Evolutionary conservation across 768 basidiomycete genomes (phyloP), one percentile per base, ranked within the genome.

Genomic region (Mycena vulgaris): DNA sequence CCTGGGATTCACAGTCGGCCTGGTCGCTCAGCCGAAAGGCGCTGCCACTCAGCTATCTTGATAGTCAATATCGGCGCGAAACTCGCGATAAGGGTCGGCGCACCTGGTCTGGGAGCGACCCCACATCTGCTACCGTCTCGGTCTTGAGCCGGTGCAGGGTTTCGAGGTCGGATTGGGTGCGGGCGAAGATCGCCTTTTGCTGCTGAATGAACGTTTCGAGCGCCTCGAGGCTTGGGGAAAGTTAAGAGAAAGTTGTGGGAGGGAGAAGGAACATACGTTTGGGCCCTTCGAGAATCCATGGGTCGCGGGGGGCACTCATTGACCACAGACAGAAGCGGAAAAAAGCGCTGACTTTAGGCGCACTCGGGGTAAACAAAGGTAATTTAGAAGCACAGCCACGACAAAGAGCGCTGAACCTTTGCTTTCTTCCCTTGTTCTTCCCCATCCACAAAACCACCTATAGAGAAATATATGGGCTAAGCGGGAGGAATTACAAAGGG

Each of bases 141-240:
- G 73, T 78, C 68, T 82, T 86, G 35, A 91, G 81, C 45, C 76
- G 76, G 53, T 83, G 83, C 25, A 95, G 83, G 25, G 84, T 81
- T 58, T 85, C 86, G 76, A 94, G 87, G 80, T 94, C 92, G 72
- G 85, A 80, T 70, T 88, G 86, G 31, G 91, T 91, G 35, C 87
- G 86, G 56, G 85, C 83, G 45, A 94, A 87, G 37, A 93, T 73
- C 23, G 82, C 77, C 77, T 81, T 87, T 80, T 94, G 93, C 47
- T 87, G 82, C 63, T 87, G 83, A 70, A 94, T 86, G 80, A 90
- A 94, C 55, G 81, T 81, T 74, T 89, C 86, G 74, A 94, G 90
- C 83, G 90, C 91, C 79, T 91, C 86, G 74, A 89, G 79, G 75
- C 90, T 91, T 62, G 19, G 7, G 35, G 30, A 40, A 21, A 17